phyloP scores from a whole-genome alignment of 176 grass and related monocot species.

The Pharus latifolius region DNA sequence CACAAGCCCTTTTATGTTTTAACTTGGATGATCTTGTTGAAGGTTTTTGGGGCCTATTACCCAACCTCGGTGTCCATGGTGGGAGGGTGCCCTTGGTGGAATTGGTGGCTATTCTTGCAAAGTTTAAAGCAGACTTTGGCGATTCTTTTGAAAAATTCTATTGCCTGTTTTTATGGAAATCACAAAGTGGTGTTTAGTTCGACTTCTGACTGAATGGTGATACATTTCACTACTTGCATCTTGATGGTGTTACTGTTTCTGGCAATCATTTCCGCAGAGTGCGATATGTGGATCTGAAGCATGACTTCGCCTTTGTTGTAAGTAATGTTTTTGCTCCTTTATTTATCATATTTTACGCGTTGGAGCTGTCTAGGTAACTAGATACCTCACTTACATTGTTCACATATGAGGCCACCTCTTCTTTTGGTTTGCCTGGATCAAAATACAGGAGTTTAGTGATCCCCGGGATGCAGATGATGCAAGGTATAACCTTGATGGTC shows the following conservation, averaged over 20 bases:
- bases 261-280: conserved; percentile 46
- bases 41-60: conserved; percentile 58
- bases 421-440: conserved; percentile 13
- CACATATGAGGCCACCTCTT: not conserved
- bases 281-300: conserved; percentile 78
- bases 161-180: not conserved
- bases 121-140: conserved; percentile 16
- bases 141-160: not conserved
- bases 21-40: conserved; percentile 78
- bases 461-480: conserved; percentile 88
- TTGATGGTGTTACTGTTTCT: conserved; percentile 41
- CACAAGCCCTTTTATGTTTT: conserved; percentile 41
- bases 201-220: not conserved
- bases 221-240: conserved; percentile 10
- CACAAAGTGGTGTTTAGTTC: conserved; percentile 12
- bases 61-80: conserved; percentile 10
- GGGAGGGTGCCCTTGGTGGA: conserved; percentile 19
- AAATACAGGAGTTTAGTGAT: conserved; percentile 67
- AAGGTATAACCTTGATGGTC: conserved; percentile 66
- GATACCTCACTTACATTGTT: not conserved
- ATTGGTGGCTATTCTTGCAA: conserved; percentile 1
- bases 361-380: not conserved
- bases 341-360: not conserved
- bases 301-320: conserved; percentile 84
- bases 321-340: conserved; percentile 8